Conservation (phyloP, 345 rosid genomes). For the Alliaria petiolata region DNA sequence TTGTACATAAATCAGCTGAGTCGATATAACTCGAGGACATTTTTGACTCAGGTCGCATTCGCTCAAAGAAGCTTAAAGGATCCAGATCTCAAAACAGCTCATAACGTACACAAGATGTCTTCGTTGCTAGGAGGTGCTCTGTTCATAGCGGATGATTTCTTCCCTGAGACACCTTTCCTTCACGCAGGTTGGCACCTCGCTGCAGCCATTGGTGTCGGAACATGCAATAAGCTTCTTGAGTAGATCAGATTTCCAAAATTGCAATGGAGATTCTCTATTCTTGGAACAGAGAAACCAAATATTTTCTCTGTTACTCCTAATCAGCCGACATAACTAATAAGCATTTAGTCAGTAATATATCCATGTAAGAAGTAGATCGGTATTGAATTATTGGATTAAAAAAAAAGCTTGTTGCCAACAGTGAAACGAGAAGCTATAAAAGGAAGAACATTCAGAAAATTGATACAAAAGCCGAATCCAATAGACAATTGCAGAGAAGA, state of each 20-base stretch:
- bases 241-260: constrained; percentile 28
- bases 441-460: neutral
- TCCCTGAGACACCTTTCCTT: constrained; percentile 67
- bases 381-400: neutral
- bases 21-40: neutral
- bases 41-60: constrained; percentile 65
- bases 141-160: constrained; percentile 87
- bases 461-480: neutral
- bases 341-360: constrained; percentile 1
- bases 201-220: constrained; percentile 88
- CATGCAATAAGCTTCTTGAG: constrained; percentile 88
- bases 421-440: no score
- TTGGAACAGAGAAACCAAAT: neutral
- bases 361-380: constrained; percentile 5
- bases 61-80: constrained; percentile 71
- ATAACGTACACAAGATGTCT: constrained; percentile 83
- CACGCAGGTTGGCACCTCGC: constrained; percentile 99
- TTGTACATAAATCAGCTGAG: neutral
- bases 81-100: constrained; percentile 73
- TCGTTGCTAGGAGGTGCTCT: constrained; percentile 75
- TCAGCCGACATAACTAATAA: constrained; percentile 35
- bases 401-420: neutral
- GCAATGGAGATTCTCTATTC: neutral
- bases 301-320: constrained; percentile 26
- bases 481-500: neutral